Evolutionary conservation across 805 yeast genomes (phyloP), one percentile per base, ranked within the genome.

Genomic region (Candida vartiovaarae): DNA sequence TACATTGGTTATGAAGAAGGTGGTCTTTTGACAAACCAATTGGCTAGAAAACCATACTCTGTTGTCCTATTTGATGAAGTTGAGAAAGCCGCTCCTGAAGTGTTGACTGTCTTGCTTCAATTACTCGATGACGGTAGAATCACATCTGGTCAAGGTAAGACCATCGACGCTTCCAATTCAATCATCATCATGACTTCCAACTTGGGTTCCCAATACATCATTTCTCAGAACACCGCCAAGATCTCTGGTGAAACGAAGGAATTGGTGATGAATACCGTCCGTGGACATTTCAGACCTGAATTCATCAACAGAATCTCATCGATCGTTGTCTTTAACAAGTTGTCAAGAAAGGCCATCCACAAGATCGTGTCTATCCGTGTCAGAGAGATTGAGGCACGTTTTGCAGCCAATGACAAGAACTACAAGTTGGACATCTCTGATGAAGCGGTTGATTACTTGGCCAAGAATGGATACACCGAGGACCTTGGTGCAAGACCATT

Each of bases 31-130:
- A 93, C 99, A 5, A 95, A 93, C 57, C 95, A 93, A 52, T 73
- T 93, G 44, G 75, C 87, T 48, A 78, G 96, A 59, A 82, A 84
- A 49, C 99, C 99, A 44, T 93, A 93, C 68, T 87, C 97, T 5
- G 99, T 93, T n/a, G 75, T 93, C 34, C 72, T 93, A 49, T 93
- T 93, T 60, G 99, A 93, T 67, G 99, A 93, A 69, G 96, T 93
- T 44, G 99, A 93, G 62, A 93, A 93, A 67, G 99, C 99, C 15
- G 96, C 96, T 6, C 99, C 99, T 2, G 98, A 91, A 63, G 99
- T 93, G 2, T 72, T 91, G 60, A 93, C 96, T 7, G 84, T 93
- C 23, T 72, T 93, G 57, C 73, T 93, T 54, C 99, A 93, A 66
- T 78, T 93, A 68, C 71, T 93, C 48, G 99, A 93, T 60, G 99